These are phyloP conservation scores for Gaeumannomyces sp. DNA, from an alignment of 2,329 filamentous ascomycete genomes.

Conservation along the genomic window DNA sequence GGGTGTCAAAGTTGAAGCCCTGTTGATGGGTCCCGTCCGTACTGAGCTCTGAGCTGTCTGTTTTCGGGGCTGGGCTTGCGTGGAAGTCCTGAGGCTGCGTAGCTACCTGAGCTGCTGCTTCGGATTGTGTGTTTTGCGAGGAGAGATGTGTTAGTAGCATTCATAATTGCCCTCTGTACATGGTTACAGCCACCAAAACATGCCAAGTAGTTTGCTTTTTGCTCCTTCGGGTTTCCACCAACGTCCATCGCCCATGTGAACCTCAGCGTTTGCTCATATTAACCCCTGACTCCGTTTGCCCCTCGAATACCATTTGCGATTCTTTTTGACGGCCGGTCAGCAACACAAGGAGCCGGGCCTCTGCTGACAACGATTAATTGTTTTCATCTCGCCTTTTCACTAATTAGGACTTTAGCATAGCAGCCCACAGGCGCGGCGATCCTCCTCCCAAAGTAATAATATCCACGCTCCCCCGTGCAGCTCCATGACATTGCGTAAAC, in stretches of 20 bases:
- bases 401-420: background rate
- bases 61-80: background rate
- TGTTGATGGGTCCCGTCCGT: constrained; percentile 62
- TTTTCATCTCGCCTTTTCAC: background rate
- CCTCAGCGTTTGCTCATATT: background rate
- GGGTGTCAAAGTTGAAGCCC: constrained; percentile 66
- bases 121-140: background rate
- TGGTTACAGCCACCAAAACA: background rate
- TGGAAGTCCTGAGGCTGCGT: background rate
- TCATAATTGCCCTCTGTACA: background rate
- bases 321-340: background rate
- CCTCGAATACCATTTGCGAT: background rate
- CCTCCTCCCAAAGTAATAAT: too few species aligned
- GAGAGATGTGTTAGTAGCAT: background rate
- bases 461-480: too few species aligned
- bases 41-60: constrained; percentile 15
- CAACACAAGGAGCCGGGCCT: background rate
- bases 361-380: background rate
- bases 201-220: background rate
- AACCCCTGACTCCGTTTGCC: background rate
- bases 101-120: background rate
- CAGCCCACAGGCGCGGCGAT: too few species aligned
- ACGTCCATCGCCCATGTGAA: too few species aligned
- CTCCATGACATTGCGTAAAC: too few species aligned
- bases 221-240: background rate